Conservation (phyloP, 2,329 filamentous ascomycete species). For the Chaetoscypha palmicola region DNA sequence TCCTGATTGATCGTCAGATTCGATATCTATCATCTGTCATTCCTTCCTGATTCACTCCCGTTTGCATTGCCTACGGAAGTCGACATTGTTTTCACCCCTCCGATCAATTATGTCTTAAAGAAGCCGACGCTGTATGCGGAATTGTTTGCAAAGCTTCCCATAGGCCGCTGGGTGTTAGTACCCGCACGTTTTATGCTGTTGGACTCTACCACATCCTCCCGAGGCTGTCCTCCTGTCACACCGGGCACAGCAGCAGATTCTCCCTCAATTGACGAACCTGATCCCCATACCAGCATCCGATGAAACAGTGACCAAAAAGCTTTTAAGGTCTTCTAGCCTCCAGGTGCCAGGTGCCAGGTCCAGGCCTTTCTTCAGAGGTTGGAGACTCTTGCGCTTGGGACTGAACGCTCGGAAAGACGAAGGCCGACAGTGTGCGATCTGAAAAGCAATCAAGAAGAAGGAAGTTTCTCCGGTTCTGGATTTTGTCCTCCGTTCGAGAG, state of each 20-base stretch:
- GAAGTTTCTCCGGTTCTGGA: too few species aligned
- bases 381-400: too few species aligned
- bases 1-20: background rate
- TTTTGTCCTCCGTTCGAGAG: too few species aligned
- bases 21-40: background rate
- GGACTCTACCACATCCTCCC: background rate
- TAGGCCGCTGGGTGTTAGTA: background rate
- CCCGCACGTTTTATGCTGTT: constrained; percentile 4
- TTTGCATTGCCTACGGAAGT: constrained; percentile 5
- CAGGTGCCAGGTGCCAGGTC: background rate
- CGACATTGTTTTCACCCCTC: constrained; percentile 5
- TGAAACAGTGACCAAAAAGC: background rate
- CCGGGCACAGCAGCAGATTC: constrained; percentile 4
- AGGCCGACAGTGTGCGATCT: too few species aligned
- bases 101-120: background rate
- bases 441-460: too few species aligned
- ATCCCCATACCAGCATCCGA: background rate
- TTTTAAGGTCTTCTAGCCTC: background rate
- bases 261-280: background rate
- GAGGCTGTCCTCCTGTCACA: background rate
- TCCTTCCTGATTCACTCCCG: background rate
- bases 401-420: too few species aligned
- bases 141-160: constrained; percentile 6
- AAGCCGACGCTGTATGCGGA: constrained; percentile 1
- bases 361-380: too few species aligned